These are phyloP conservation scores for Nepenthes alata DNA, from an alignment of 179 eudicot species.

Conservation along the genomic window DNA sequence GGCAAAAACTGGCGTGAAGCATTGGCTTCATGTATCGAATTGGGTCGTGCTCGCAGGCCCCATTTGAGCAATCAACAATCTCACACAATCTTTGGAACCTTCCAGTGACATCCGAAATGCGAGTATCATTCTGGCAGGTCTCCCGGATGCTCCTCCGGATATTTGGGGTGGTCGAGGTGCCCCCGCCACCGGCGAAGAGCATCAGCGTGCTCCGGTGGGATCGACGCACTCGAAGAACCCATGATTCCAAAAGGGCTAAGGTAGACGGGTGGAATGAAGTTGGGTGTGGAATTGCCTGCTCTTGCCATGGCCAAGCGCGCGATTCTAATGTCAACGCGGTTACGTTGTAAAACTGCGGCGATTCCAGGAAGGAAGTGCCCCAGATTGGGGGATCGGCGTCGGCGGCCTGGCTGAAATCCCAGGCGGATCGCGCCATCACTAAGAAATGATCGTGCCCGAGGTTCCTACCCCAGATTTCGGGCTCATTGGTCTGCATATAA, in stretches of 20 bases:
- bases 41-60: constrained; percentile 79
- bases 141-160: constrained; percentile 64
- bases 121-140: constrained; percentile 32
- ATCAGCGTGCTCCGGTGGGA: constrained; percentile 48
- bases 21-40: constrained; percentile 74
- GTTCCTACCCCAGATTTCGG: constrained; percentile 34
- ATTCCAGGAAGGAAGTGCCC: constrained; percentile 65
- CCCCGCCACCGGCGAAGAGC: constrained; percentile 90
- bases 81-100: constrained; percentile 57
- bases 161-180: constrained; percentile 48
- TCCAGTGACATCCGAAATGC: background rate
- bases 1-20: constrained; percentile 66
- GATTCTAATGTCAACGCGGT: constrained; percentile 54
- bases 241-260: constrained; percentile 43
- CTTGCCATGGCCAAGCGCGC: constrained; percentile 71
- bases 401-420: constrained; percentile 59
- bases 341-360: constrained; percentile 54
- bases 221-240: constrained; percentile 46
- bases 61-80: constrained; percentile 75
- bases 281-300: constrained; percentile 63
- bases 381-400: constrained; percentile 40
- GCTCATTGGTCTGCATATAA: constrained; percentile 18
- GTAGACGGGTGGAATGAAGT: constrained; percentile 85
- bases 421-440: constrained; percentile 55
- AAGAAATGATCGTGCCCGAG: constrained; percentile 65